Base-by-base conservation (phyloP, 2,329 filamentous ascomycete species). In the Fusarium nisikadoi region DNA sequence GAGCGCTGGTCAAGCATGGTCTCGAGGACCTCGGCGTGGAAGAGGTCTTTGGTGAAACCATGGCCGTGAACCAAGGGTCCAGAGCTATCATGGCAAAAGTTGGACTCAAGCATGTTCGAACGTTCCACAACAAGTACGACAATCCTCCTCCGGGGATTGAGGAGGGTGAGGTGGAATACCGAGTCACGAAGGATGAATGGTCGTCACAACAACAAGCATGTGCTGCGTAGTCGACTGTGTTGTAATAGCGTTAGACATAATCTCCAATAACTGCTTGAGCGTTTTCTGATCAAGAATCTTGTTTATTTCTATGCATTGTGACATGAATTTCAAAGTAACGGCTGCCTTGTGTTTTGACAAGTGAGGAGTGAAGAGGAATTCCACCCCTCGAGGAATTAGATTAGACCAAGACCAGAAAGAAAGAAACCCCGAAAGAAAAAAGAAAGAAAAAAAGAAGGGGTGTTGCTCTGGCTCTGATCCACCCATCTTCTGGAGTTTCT, bases 61-160 rank as follows among this genome's bases (percentile, higher is more conserved):
- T 80, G 79, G 72, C 76, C 35, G 70, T 80, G 16, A 80, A 80
- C 55, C 64, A 55, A 49, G 75, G 75, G 8, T 80, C 78, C 6
- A 57, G 76, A 31, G 76, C 59, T 36, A 67, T 73, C 36, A 74
- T 75, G 70, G 50, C 68, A 14, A 70, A 71, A 42, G 27, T 61
- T 31, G 73, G 73, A 8, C 62, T 75, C 11, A 72, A 53, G 62
- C 77, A 77, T 33, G 56, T 71, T 12, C 61, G 71, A 27, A 76
- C 73, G 6, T 75, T 78, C 38, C 66, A 72, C 61, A 70, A 74
- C 61, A 59, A 78, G 38, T 76, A 78, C 59, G 76, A 75, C 12
- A 76, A 70, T 17, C 65, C 71, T 27, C 73, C 69, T 56, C 73
- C 74, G 3, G 76, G 74, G 2, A 75, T 75, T 19, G 76, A 79